These are phyloP conservation scores for Beauveria medogensis DNA, from an alignment of 2,329 filamentous ascomycete species.

Conservation along the genomic window DNA sequence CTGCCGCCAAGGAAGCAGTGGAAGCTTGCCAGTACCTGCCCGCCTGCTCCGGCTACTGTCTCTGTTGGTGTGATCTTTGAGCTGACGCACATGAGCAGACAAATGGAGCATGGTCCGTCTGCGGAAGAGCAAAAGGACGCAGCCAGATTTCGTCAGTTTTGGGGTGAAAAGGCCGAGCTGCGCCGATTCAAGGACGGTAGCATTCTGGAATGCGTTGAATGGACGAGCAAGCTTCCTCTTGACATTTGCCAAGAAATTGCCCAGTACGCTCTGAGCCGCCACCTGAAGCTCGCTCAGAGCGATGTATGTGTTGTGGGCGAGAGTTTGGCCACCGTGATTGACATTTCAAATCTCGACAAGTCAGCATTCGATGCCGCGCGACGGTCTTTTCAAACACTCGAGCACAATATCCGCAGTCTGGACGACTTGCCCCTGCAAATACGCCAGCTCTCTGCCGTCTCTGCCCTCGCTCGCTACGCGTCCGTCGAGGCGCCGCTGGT, in stretches of 20 bases:
- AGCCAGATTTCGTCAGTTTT: slow-evolving; percentile 77
- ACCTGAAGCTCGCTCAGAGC: slow-evolving; percentile 53
- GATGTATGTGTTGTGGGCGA: slow-evolving; percentile 45
- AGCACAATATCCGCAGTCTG: slow-evolving; percentile 67
- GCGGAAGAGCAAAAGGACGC: slow-evolving; percentile 81
- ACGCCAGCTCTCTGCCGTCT: slow-evolving; percentile 67
- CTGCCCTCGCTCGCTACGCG: slow-evolving; percentile 65
- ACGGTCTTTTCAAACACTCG: slow-evolving; percentile 63
- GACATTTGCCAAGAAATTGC: slow-evolving; percentile 76
- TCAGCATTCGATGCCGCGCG: slow-evolving; percentile 60
- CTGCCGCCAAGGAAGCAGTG: slow-evolving; percentile 25
- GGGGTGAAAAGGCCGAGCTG: slow-evolving; percentile 89
- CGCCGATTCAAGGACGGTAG: slow-evolving; percentile 92
- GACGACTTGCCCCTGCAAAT: slow-evolving; percentile 83
- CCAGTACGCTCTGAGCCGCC: slow-evolving; percentile 59
- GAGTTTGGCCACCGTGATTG: slow-evolving; percentile 41
- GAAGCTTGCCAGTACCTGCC: slow-evolving; percentile 19
- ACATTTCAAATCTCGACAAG: slow-evolving; percentile 38
- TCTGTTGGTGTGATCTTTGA: slow-evolving; percentile 65
- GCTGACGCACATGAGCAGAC: slow-evolving; percentile 60
- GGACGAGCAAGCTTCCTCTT: slow-evolving; percentile 56
- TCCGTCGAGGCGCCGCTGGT: slow-evolving; percentile 41
- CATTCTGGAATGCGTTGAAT: slow-evolving; percentile 86
- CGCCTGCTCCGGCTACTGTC: slow-evolving; percentile 31
- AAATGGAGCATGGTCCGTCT: slow-evolving; percentile 80